phyloP scores from a whole-genome alignment of 768 basidiomycete genomes.

The Wakefieldia striispora region DNA sequence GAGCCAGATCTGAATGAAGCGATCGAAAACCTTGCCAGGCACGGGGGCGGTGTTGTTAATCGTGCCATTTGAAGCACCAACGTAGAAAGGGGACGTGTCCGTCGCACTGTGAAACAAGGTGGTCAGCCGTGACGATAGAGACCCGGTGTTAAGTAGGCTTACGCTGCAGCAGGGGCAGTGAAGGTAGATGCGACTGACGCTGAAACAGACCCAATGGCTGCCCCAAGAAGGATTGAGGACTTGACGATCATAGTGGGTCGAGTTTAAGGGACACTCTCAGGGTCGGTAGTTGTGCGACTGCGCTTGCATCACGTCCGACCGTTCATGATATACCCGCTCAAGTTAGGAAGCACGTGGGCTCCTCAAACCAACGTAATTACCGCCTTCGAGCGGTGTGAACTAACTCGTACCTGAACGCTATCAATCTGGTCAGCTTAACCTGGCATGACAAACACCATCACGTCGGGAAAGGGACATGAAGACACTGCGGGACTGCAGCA shows the following conservation, averaged over 20 bases:
- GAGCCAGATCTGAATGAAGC: conserved; percentile 57
- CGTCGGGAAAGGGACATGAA: neutral
- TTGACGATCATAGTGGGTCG: conserved; percentile 14
- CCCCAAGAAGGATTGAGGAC: conserved; percentile 13
- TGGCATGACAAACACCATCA: neutral
- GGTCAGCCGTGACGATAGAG: neutral
- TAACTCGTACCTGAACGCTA: neutral
- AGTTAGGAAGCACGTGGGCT: conserved; percentile 7
- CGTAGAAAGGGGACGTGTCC: conserved; percentile 37
- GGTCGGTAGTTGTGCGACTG: no score
- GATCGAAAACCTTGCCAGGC: conserved; percentile 42
- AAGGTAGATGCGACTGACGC: conserved; percentile 26
- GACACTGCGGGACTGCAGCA: no score
- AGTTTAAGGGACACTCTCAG: neutral
- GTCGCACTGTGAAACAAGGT: conserved; percentile 21
- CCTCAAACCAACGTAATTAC: neutral
- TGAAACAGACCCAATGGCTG: conserved; percentile 16
- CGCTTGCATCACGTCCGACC: neutral
- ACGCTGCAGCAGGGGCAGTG: conserved; percentile 30
- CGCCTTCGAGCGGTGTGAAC: neutral
- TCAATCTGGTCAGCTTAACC: neutral
- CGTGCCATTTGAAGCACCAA: conserved; percentile 42
- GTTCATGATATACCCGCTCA: conserved; percentile 11
- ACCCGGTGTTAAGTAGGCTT: conserved; percentile 1
- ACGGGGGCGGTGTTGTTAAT: conserved; percentile 39